Conservation (phyloP, 164 flowering plant species). For the Macadamia integrifolia region DNA sequence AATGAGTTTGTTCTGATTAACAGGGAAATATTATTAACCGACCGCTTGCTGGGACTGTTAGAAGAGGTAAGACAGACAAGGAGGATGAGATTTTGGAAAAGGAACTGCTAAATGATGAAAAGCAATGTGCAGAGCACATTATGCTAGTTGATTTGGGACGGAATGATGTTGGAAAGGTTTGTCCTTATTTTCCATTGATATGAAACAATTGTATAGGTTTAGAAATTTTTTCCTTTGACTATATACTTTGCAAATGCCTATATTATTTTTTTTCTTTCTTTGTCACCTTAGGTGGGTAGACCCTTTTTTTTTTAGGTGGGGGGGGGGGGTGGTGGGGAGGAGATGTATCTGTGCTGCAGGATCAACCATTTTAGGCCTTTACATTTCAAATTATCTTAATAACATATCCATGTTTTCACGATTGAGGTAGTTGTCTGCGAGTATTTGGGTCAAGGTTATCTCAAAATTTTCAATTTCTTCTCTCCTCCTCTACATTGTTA, state of each 20-base stretch:
- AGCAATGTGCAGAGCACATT: slow-evolving; percentile 94
- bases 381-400: too few species aligned
- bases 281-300: too few species aligned
- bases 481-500: too few species aligned
- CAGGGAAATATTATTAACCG: slow-evolving; percentile 67
- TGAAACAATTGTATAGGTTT: not conserved
- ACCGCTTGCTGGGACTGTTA: slow-evolving; percentile 88
- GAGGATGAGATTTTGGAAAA: slow-evolving; percentile 70
- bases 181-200: not conserved
- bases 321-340: too few species aligned
- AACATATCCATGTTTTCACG: too few species aligned
- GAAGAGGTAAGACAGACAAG: slow-evolving; percentile 81
- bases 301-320: too few species aligned
- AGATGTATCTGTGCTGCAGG: too few species aligned
- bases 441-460: too few species aligned
- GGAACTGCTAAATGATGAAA: slow-evolving; percentile 72
- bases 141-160: slow-evolving; percentile 97
- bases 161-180: slow-evolving; percentile 97
- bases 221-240: not conserved
- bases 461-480: too few species aligned
- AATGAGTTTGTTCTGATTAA: slow-evolving; percentile 10
- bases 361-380: too few species aligned
- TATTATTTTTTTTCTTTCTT: too few species aligned
- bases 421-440: too few species aligned
- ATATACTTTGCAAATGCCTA: not conserved